Base-by-base conservation (phyloP, 1,139 yeast genomes). In the Hyphopichia pseudoburtonii region DNA sequence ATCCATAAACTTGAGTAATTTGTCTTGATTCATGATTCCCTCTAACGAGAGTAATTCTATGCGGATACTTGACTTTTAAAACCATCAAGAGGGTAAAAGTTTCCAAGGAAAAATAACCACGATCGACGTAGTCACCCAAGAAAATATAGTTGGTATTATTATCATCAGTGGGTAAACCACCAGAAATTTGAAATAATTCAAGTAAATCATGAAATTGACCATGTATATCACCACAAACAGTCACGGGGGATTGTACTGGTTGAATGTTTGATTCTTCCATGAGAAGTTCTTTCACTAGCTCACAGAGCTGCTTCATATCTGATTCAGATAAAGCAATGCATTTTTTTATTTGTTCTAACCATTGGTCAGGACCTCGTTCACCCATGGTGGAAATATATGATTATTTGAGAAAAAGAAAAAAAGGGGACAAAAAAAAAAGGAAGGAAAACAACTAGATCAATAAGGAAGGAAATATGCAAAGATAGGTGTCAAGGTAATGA, bases 221-320 rank as follows among this genome's bases (percentile, higher is more conserved):
- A 64, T 92, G 98, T 48, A 92, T 92, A 63, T 92, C 98, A 48
- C 98, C 98, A 70, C 98, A 92, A 4, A 92, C 97, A 1, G 96
- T 88, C n/a, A 92, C 97, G 1, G 98, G 98, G 25, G 94, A 81
- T 59, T 84, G 88, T 11, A 92, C 97, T 0, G 98, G 97, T 57
- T 92, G 97, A 48, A 92, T 90, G 60, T 92, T 92, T 31, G 87
- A 82, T 58, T 88, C 95, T 44, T 77, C 74, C 47, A 87, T 76
- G 37, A 89, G 66, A 38, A 85, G 66, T 52, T 88, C 96, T 55
- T 87, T 88, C 41, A 86, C 97, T 69, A 86, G 78, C 64, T 92
- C 98, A 64, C 98, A 92, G 34, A 92, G 72, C 55, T 87, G 95
- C 57, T 92, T 92, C 97, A 92, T 90, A 60, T 92, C 97, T 39